A percentile compares a stretch with the other conserved stretches of the same genome.
Evolutionary conservation across 768 basidiomycete genomes (phyloP).

Genomic region (Boletus reticulatus): DNA sequence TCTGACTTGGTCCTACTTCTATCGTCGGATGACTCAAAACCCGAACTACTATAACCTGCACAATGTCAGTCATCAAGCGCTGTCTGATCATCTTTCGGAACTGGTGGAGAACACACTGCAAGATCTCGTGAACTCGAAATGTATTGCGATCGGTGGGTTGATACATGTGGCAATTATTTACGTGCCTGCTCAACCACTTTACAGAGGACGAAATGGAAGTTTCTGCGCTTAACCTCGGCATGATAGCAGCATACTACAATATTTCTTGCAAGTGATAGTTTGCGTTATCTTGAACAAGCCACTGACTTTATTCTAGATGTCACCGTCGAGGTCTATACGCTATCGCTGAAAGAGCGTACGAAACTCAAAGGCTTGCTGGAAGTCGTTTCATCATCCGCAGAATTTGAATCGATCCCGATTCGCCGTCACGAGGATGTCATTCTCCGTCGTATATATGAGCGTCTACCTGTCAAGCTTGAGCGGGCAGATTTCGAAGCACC

Average conservation of each 20-base stretch:
- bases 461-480: conserved; percentile 93
- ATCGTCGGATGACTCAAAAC: conserved; percentile 96
- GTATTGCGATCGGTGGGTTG: conserved; percentile 77
- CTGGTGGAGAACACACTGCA: conserved; percentile 90
- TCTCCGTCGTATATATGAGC: conserved; percentile 89
- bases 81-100: conserved; percentile 95
- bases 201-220: conserved; percentile 91
- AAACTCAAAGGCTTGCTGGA: conserved; percentile 96
- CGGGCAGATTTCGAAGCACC: conserved; percentile 85
- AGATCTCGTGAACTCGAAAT: conserved; percentile 93
- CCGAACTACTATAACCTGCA: conserved; percentile 94
- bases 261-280: conserved; percentile 67
- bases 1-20: conserved; percentile 98
- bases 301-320: conserved; percentile 56
- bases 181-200: neutral
- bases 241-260: conserved; percentile 98
- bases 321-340: conserved; percentile 94
- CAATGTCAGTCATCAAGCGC: conserved; percentile 92
- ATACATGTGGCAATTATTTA: neutral
- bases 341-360: conserved; percentile 93
- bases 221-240: conserved; percentile 89
- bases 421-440: conserved; percentile 88
- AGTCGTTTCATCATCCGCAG: conserved; percentile 94
- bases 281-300: too few relatives aligned
- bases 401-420: conserved; percentile 94